These are phyloP conservation scores for Nicotiana undulata DNA, from an alignment of 257 asterid species.

Conservation along the genomic window DNA sequence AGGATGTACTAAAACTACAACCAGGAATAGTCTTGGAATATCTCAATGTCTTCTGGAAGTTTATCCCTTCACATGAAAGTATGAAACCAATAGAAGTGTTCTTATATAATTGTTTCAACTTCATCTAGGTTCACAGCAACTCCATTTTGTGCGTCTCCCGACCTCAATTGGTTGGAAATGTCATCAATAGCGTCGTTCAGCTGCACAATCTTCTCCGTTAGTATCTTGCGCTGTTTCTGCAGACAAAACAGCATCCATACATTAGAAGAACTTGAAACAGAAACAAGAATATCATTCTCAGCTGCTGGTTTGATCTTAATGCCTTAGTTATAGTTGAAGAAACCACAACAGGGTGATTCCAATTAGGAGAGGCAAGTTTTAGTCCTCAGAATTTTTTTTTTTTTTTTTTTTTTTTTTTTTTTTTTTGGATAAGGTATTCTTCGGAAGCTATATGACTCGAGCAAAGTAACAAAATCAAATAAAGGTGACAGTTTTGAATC, in stretches of 20 bases:
- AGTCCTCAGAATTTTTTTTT: too few relatives aligned
- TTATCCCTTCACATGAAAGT: neutral
- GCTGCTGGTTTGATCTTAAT: neutral
- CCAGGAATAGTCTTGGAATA: neutral
- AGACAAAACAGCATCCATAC: neutral
- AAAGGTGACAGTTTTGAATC: neutral
- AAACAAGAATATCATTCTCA: neutral
- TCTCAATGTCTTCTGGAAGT: neutral
- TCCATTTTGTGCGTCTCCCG: conserved; percentile 27
- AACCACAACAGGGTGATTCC: neutral
- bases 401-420: too few relatives aligned
- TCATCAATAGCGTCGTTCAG: conserved; percentile 34
- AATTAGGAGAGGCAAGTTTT: neutral
- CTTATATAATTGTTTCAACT: conserved; percentile 26
- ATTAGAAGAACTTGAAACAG: neutral
- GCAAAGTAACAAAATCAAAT: neutral
- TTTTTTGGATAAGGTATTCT: neutral
- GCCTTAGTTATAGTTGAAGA: too few relatives aligned
- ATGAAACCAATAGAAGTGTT: conserved; percentile 1
- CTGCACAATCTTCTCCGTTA: conserved; percentile 36
- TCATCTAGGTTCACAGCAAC: conserved; percentile 26
- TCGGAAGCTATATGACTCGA: neutral
- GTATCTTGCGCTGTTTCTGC: conserved; percentile 34
- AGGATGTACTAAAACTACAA: neutral
- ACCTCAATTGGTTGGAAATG: conserved; percentile 29